Evolutionary conservation across 805 yeast genomes (phyloP).

Genomic region (Myxozyma geophila): DNA sequence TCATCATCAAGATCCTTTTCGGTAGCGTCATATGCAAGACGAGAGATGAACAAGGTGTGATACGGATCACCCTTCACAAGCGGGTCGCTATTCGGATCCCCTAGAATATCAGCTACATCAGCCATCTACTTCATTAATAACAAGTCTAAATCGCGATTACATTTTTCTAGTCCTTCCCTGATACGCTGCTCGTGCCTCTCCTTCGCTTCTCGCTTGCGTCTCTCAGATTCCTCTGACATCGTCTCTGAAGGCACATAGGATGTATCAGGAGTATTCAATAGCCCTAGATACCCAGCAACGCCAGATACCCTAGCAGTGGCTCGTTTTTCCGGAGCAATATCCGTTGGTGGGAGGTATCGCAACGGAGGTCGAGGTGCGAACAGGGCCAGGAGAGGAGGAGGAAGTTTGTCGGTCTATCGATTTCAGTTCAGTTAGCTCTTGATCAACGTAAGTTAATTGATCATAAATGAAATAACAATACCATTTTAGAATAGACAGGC

Average conservation of each 20-base stretch:
- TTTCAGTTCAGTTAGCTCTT: neutral
- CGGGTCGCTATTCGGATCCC: conserved; percentile 65
- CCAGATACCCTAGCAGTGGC: conserved; percentile 55
- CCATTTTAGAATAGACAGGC: neutral
- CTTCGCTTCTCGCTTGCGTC: conserved; percentile 41
- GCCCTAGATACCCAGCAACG: conserved; percentile 45
- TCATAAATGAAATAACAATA: neutral
- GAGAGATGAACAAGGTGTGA: conserved; percentile 74
- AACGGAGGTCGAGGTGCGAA: conserved; percentile 64
- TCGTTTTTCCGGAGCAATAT: conserved; percentile 55
- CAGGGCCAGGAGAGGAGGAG: conserved; percentile 53
- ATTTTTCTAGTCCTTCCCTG: conserved; percentile 45
- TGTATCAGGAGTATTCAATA: conserved; percentile 42
- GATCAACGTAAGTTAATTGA: neutral
- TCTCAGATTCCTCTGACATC: conserved; percentile 38
- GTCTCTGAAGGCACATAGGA: conserved; percentile 45
- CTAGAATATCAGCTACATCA: conserved; percentile 7
- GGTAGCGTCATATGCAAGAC: conserved; percentile 65
- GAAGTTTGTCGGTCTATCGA: conserved; percentile 50
- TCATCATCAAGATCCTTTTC: conserved; percentile 70
- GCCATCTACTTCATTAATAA: neutral
- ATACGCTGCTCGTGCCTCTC: conserved; percentile 43
- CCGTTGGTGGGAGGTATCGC: conserved; percentile 55
- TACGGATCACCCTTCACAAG: conserved; percentile 72
- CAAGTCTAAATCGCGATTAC: conserved; percentile 19